phyloP scores from a whole-genome alignment of 2,329 filamentous ascomycete species.

The Lecanicillium sp. region DNA sequence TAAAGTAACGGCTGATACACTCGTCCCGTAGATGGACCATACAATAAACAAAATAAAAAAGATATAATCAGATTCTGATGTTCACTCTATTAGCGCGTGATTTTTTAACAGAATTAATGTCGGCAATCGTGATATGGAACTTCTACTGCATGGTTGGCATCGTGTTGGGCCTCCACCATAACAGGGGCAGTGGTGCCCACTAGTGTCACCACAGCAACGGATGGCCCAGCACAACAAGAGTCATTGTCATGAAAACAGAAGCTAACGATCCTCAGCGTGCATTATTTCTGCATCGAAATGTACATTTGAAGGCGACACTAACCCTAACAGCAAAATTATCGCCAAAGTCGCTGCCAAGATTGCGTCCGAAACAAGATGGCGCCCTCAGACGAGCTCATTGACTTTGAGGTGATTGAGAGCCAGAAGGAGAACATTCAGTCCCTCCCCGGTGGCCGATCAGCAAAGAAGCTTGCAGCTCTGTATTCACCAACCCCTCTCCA shows the following conservation, averaged over 20 bases:
- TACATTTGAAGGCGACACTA: neutral
- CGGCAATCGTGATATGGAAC: neutral
- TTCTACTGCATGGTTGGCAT: neutral
- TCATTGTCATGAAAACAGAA: neutral
- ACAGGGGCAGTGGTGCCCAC: neutral
- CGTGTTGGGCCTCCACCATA: neutral
- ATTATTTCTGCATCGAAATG: neutral
- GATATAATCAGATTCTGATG: no score
- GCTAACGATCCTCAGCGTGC: neutral
- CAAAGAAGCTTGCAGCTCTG: constrained; percentile 77
- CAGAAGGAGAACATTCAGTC: constrained; percentile 99
- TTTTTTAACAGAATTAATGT: neutral
- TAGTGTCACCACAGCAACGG: constrained; percentile 14
- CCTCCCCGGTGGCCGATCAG: constrained; percentile 79
- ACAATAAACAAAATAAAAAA: neutral
- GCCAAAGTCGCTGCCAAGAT: neutral
- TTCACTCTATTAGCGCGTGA: no score
- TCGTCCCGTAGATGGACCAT: neutral
- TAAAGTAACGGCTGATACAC: neutral
- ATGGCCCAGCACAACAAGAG: constrained; percentile 1
- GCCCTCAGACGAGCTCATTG: constrained; percentile 48
- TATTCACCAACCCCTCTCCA: constrained; percentile 63
- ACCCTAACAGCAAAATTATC: neutral
- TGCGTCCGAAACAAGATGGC: constrained; percentile 33
- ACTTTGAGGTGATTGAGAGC: constrained; percentile 89